These are phyloP conservation scores for Fusarium stilboides DNA, from an alignment of 2,329 filamentous ascomycete genomes.

Conservation along the genomic window DNA sequence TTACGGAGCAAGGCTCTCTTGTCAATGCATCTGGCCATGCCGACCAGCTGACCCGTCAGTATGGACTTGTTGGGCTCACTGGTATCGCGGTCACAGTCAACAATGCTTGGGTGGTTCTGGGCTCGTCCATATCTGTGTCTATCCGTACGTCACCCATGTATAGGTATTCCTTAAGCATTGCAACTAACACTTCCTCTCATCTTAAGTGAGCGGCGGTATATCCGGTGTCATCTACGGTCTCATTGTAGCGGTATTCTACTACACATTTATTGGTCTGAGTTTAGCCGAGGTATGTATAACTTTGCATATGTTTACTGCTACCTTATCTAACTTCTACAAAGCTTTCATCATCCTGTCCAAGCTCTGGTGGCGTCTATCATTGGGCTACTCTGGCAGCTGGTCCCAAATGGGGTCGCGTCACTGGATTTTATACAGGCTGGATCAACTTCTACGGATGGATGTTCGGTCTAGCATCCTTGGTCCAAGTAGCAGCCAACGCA, in stretches of 20 bases:
- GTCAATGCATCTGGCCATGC: slow-evolving; percentile 43
- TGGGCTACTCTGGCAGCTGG: slow-evolving; percentile 48
- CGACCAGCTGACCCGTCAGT: slow-evolving; percentile 46
- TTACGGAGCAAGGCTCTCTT: slow-evolving; percentile 21
- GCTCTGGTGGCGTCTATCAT: slow-evolving; percentile 47
- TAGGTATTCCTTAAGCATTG: neutral
- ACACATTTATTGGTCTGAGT: slow-evolving; percentile 45
- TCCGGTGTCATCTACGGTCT: slow-evolving; percentile 48
- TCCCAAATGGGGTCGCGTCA: slow-evolving; percentile 43
- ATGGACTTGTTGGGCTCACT: slow-evolving; percentile 45
- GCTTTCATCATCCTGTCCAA: slow-evolving; percentile 47
- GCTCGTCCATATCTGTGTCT: slow-evolving; percentile 47
- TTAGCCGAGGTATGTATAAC: slow-evolving; percentile 39
- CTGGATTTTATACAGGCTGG: slow-evolving; percentile 48
- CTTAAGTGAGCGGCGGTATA: slow-evolving; percentile 43
- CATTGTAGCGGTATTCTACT: slow-evolving; percentile 43
- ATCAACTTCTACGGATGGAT: slow-evolving; percentile 52
- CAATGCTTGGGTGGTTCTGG: slow-evolving; percentile 48
- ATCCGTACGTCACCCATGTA: slow-evolving; percentile 18
- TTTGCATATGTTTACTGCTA: accelerated
- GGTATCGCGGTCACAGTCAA: slow-evolving; percentile 49
- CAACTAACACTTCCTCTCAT: neutral
- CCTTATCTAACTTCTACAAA: neutral
- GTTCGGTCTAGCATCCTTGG: slow-evolving; percentile 47
- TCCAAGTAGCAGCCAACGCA: slow-evolving; percentile 46